Evolutionary conservation across 2,329 filamentous ascomycete genomes (phyloP).

Genomic region (Fusarium sp.): DNA sequence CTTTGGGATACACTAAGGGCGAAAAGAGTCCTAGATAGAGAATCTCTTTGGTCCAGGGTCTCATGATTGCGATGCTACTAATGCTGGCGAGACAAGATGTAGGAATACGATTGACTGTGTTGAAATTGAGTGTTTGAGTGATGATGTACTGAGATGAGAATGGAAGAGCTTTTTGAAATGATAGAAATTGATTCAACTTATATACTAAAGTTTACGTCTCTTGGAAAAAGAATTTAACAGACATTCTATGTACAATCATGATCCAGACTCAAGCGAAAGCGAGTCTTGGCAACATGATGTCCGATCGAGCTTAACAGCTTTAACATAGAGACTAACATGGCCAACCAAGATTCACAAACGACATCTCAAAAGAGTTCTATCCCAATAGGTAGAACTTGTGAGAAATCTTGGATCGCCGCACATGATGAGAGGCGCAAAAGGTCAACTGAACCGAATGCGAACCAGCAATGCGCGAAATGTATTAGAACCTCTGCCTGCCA

Average conservation of each 20-base stretch:
- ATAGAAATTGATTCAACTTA: no score
- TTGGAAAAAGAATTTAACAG: neutral
- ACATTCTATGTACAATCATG: fast-evolving
- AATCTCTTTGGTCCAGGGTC: neutral
- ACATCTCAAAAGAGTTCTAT: no score
- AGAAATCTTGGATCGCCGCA: no score
- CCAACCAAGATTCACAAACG: fast-evolving
- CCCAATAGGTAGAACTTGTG: no score
- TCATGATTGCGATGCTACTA: no score
- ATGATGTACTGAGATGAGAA: neutral
- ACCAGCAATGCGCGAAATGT: no score
- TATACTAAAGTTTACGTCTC: neutral
- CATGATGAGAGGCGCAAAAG: no score
- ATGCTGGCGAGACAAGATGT: fast-evolving
- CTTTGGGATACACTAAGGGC: fast-evolving
- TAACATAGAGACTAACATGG: no score
- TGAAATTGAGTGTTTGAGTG: fast-evolving
- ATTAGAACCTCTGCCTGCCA: no score
- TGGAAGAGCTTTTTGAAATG: no score
- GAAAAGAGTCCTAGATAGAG: neutral
- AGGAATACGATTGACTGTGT: fast-evolving
- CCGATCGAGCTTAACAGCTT: neutral
- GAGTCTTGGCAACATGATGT: neutral
- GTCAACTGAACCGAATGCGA: neutral
- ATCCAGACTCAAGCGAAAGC: neutral